phyloP scores from a whole-genome alignment of 352 stramenopile genomes.

The Globisporangium heterothallicum region DNA sequence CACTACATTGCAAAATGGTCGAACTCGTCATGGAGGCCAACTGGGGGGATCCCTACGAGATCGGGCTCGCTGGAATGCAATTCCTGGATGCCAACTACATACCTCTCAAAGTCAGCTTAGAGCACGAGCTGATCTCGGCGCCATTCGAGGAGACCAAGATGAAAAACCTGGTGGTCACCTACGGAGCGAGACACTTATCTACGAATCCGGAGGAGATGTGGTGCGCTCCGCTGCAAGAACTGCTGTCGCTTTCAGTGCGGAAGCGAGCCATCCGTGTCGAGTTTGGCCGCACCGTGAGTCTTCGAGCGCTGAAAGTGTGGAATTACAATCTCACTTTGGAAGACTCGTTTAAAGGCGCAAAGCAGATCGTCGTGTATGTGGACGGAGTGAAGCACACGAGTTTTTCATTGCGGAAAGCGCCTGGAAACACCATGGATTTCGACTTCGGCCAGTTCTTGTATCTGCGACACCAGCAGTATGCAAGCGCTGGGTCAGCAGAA shows the following conservation, averaged over 20 bases:
- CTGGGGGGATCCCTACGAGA: conserved; percentile 68
- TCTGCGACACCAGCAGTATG: conserved; percentile 20
- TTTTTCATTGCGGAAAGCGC: conserved; percentile 74
- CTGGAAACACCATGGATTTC: conserved; percentile 68
- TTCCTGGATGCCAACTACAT: conserved; percentile 55
- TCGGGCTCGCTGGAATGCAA: conserved; percentile 51
- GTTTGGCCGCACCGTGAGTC: conserved; percentile 35
- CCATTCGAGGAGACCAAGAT: conserved; percentile 29
- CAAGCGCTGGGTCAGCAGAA: conserved; percentile 2
- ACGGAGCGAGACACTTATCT: conserved; percentile 46
- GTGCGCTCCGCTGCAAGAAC: conserved; percentile 34
- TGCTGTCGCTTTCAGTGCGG: conserved; percentile 29
- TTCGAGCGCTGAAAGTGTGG: conserved; percentile 65
- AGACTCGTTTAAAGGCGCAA: conserved; percentile 71
- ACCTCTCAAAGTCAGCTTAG: conserved; percentile 25
- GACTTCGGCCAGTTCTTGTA: conserved; percentile 84
- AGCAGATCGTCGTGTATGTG: conserved; percentile 48
- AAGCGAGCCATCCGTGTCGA: conserved; percentile 39
- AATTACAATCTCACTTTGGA: conserved; percentile 78
- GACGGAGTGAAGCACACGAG: conserved; percentile 39
- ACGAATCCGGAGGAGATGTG: conserved; percentile 56
- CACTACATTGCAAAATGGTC: conserved; percentile 41
- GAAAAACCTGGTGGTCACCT: conserved; percentile 29
- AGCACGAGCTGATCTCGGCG: conserved; percentile 24
- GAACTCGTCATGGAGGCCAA: conserved; percentile 57